Base-by-base conservation (phyloP, 2,329 filamentous ascomycete species). In the Diaporthe citrichinensis region DNA sequence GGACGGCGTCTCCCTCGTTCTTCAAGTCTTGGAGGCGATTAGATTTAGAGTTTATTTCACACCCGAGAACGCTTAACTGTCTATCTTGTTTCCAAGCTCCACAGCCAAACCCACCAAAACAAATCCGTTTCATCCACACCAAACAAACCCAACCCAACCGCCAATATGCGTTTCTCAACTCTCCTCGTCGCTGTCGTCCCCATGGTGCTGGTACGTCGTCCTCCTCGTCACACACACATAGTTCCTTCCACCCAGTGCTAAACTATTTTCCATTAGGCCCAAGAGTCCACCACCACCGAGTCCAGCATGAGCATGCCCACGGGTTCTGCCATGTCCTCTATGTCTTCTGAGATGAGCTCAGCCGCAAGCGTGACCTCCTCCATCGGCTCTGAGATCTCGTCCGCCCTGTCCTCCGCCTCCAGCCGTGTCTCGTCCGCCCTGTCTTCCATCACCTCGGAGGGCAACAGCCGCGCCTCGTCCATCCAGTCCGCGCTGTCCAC, bases 91-190 rank as follows among this genome's bases (percentile, higher is more conserved):
- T 25, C 23, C 17, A 68, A 68, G 65, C 65, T 68, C 6, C 25
- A 53, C 36, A 53, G 2, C 44, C 25, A 53, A 28, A 41, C 49
- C 49, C 34, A 55, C 34, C 34, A 55, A 36, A 46, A 41, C 65
- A 53, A 23, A 28, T 4, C 34, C 31, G n/a, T 69, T 69, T 41
- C 65, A 69, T 20, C 23, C 31, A 55, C 49, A 28, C n/a, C 46
- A 53, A 39, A 68, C n/a, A 65, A 62, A 12, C 61, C 12, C 23
- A 17, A 23, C 17, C 46, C 34, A 34, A 62, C 61, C n/a, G 31
- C 68, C 81, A 87, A 78, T 67, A 91, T 91, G 89, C 90, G 88
- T 84, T 84, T 88, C 83, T 80, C 85, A 68, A 76, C 84, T 58
- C 72, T 84, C 71, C 78, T 85, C 55, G 78, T 82, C 77, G 80